Evolutionary conservation across 148 eudicot genomes (phyloP), one percentile per base, ranked within the genome.

Genomic region (Agrostemma githago): DNA sequence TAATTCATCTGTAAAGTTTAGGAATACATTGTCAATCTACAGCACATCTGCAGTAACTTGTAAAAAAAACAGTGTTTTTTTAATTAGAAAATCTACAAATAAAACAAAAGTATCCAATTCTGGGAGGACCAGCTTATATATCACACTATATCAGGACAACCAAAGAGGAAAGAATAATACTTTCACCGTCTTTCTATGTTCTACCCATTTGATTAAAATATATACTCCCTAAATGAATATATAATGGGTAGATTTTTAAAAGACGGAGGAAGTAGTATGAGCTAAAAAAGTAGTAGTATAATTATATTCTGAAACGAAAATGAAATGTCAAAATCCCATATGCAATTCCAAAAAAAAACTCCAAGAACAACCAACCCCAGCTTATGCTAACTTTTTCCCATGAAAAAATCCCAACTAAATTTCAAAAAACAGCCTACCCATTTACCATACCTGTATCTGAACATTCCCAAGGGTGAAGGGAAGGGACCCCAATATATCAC

Each of bases 251-350:
- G 34, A 26, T 26, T 1, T 26, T 26, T 26, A 26, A 26, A 26
- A 26, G 34, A 26, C 34, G 0, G 34, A 26, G 34, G 34, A 26
- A 26, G 34, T 26, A 0, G 34, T 26, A 26, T 26, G 34, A 26
- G 34, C 34, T 26, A 26, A 26, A 26, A 26, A 26, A 26, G 34
- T 26, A 26, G 34, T 42, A 58, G 17, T 68, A 59, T 72, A 73
- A 68, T 72, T 57, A 43, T 65, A 72, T 73, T 56, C 43, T 20
- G 43, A 66, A 46, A 66, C 68, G 67, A 66, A 72, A 60, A 74
- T 51, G 64, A 37, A 17, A 44, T 38, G 46, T 53, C 54, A 72
- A 60, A 39, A 10, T 20, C 3, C 3, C n/a, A 64, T 51, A 34
- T 14, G 38, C 51, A 74, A 48, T 9, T 37, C 19, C 78, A 76